Conservation (phyloP, 345 rosid genomes). For the Toxicodendron radicans region DNA sequence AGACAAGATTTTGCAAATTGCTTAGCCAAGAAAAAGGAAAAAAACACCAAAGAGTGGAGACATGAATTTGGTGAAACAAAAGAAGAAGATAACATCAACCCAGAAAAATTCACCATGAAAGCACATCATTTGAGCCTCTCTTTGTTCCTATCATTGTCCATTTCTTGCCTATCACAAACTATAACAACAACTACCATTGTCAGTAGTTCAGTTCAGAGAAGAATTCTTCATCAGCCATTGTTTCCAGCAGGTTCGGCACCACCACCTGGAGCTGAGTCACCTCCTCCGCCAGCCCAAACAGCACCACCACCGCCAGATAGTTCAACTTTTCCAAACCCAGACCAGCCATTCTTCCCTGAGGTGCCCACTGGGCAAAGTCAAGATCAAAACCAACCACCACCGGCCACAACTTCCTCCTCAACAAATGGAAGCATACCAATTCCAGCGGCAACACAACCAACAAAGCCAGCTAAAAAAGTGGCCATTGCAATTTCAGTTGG, state of each 20-base stretch:
- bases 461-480: constrained; percentile 72
- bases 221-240: constrained; percentile 89
- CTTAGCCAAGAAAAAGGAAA: neutral
- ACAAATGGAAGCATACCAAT: constrained; percentile 63
- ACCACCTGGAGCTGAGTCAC: constrained; percentile 41
- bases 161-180: neutral
- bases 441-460: constrained; percentile 65
- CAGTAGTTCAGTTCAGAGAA: constrained; percentile 33
- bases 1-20: neutral
- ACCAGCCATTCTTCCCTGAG: constrained; percentile 92
- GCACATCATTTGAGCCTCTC: constrained; percentile 30
- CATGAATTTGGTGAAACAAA: constrained; percentile 50
- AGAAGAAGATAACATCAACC: constrained; percentile 29
- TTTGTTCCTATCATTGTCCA: constrained; percentile 21
- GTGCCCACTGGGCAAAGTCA: constrained; percentile 52
- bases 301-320: constrained; percentile 51
- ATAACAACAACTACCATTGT: neutral
- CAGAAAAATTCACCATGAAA: constrained; percentile 61
- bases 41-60: constrained; percentile 16
- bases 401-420: constrained; percentile 32
- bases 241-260: constrained; percentile 62
- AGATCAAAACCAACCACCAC: constrained; percentile 52
- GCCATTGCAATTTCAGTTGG: constrained; percentile 90
- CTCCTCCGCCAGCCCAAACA: constrained; percentile 1
- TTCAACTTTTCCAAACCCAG: constrained; percentile 44